Evolutionary conservation across 768 basidiomycete species (phyloP), one percentile per base, ranked within the genome.

Genomic region (Lactarius trivialis): DNA sequence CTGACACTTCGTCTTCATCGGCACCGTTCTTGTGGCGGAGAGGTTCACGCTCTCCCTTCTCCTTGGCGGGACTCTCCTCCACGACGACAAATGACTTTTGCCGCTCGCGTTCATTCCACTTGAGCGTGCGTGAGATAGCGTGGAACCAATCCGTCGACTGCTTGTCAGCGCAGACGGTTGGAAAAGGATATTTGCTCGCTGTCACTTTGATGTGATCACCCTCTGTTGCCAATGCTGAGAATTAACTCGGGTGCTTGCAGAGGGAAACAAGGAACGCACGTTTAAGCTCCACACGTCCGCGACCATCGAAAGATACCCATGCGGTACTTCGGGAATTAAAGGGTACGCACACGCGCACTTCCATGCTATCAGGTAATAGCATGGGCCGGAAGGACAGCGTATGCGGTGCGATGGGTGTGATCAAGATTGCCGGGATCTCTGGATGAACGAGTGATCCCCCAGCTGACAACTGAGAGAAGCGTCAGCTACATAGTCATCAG

Each of bases 141-240:
- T 93, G 86, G 85, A 99, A 98, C 97, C 97, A 99, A 71, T 99
- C 97, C 2, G 91, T 92, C 21, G 94, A 97, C 71, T 97, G 95
- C 65, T 95, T 97, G 72, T 97, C 92, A 7, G 93, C 93, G 70
- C 96, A 98, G 7, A 99, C 94, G 3, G 97, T 98, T 7, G 97
- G 97, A 81, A 98, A 98, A 5, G 97, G 97, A 73, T 92, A 99
- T 71, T 88, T 92, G 1, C 94, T 97, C 0, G 97, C 96, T 1
- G 91, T 94, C 60, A 99, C 88, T 76, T 96, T 98, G 78, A 99
- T 98, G 72, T 98, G 96, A 70, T 99, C 97, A 45, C 97, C 97
- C 87, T 98, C 95, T 98, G 76, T 37, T 6, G 48, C 4, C 51
- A 36, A 48, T 26, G 21, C 39, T 65, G 34, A 58, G 56, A 4